Percentiles rank a stretch among this genome's conserved stretches.
These are phyloP conservation scores for Alternaria hordeiaustralica DNA, from an alignment of 2,329 filamentous ascomycete species.

Conservation along the genomic window DNA sequence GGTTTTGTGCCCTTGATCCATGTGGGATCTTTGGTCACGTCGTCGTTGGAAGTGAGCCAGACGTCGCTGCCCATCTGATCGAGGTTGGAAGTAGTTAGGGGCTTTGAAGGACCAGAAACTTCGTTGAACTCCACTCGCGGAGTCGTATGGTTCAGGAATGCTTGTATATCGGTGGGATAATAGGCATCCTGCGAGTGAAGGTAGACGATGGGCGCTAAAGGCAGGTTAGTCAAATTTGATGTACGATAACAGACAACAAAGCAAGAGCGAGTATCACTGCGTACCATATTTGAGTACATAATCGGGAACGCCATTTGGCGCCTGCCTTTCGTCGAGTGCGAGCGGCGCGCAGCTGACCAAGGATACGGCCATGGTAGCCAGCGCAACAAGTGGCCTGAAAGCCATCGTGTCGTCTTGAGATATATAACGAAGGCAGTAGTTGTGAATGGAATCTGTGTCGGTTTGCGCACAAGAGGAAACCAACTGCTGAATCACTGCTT, in stretches of 20 bases:
- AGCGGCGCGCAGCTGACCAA: conserved; percentile 25
- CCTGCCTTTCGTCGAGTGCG: conserved; percentile 26
- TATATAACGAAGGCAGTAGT: neutral
- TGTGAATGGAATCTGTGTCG: neutral
- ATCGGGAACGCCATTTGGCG: conserved; percentile 39
- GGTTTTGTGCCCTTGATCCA: conserved; percentile 62
- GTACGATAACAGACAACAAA: neutral
- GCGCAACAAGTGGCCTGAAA: conserved; percentile 14
- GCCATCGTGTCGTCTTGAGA: conserved; percentile 15
- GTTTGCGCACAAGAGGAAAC: neutral
- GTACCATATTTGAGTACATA: conserved; percentile 50
- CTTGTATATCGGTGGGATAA: conserved; percentile 52
- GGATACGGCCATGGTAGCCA: conserved; percentile 16
- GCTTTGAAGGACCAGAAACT: conserved; percentile 41
- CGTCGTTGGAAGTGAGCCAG: conserved; percentile 55
- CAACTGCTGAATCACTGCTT: neutral
- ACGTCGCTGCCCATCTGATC: conserved; percentile 51
- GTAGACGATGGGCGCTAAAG: conserved; percentile 53
- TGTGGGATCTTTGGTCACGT: conserved; percentile 49
- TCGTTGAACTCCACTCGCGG: conserved; percentile 48
- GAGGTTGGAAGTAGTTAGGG: conserved; percentile 53
- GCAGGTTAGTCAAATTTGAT: conserved; percentile 8
- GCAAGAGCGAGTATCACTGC: neutral
- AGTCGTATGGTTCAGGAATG: conserved; percentile 51
- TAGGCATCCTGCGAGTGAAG: conserved; percentile 53